Conservation (phyloP, 306 rosid genomes). For the Prunus dulcis region DNA sequence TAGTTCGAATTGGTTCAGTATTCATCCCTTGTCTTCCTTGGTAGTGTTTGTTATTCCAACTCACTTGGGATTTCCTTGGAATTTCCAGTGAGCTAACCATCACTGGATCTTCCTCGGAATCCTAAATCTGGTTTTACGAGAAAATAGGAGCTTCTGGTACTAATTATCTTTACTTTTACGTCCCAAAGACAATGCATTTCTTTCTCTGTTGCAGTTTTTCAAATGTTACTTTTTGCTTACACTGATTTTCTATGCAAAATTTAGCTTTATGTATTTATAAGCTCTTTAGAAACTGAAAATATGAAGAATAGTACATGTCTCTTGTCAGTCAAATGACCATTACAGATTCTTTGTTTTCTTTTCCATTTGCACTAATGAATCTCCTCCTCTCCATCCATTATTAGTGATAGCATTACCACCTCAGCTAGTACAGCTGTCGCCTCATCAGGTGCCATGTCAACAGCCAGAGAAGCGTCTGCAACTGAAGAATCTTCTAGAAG, state of each 20-base stretch:
- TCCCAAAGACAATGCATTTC: neutral
- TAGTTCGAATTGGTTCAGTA: neutral
- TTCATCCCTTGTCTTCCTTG: neutral
- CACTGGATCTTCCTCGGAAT: neutral
- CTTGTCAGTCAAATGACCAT: neutral
- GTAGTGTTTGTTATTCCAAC: neutral
- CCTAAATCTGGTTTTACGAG: neutral
- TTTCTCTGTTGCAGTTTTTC: neutral
- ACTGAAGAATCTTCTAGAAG: too few relatives aligned
- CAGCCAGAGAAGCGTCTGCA: too few relatives aligned
- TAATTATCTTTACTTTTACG: neutral
- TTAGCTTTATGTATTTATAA: neutral
- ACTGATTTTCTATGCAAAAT: neutral
- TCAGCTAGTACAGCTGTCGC: too few relatives aligned
- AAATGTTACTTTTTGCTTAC: neutral
- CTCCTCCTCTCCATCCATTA: neutral
- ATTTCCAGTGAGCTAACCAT: neutral
- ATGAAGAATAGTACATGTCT: neutral
- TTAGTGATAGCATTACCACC: constrained; percentile 6
- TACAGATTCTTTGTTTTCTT: neutral
- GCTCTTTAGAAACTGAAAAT: neutral
- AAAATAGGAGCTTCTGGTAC: neutral
- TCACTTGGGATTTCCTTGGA: neutral
- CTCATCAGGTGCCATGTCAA: too few relatives aligned
- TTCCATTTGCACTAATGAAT: neutral